Conservation (phyloP, 805 yeast genomes). For the Candida michaelii region DNA sequence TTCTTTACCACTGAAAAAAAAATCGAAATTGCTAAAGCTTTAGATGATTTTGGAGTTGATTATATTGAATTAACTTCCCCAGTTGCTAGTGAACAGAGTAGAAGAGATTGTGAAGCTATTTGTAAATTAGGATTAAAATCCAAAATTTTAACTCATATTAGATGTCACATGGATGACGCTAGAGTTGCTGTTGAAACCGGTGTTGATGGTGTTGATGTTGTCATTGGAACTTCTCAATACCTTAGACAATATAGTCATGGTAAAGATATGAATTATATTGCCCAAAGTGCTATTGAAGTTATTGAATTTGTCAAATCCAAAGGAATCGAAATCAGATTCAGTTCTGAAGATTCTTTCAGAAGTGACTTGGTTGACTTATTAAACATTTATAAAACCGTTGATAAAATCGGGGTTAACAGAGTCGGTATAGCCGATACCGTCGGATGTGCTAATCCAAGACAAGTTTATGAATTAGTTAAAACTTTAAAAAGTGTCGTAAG, state of each 20-base stretch:
- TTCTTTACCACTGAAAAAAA: constrained; percentile 93
- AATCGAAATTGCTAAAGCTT: constrained; percentile 94
- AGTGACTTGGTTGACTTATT: constrained; percentile 92
- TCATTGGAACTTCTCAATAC: constrained; percentile 95
- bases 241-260: constrained; percentile 95
- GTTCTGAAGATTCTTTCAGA: constrained; percentile 97
- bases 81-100: constrained; percentile 93
- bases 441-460: constrained; percentile 99
- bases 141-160: constrained; percentile 91
- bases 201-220: constrained; percentile 98
- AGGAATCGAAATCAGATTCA: constrained; percentile 94
- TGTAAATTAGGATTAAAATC: constrained; percentile 96
- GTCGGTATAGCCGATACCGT: constrained; percentile 99
- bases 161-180: constrained; percentile 99
- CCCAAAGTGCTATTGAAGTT: constrained; percentile 93
- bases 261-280: constrained; percentile 97
- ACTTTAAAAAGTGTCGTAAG: constrained; percentile 91
- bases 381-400: constrained; percentile 94
- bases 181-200: constrained; percentile 96
- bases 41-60: constrained; percentile 97
- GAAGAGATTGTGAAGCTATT: constrained; percentile 94
- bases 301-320: constrained; percentile 96
- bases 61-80: constrained; percentile 97
- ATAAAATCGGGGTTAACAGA: constrained; percentile 96
- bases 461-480: constrained; percentile 93